Base-by-base conservation (phyloP, 2,329 filamentous ascomycete genomes). In the Cadophora gregata region DNA sequence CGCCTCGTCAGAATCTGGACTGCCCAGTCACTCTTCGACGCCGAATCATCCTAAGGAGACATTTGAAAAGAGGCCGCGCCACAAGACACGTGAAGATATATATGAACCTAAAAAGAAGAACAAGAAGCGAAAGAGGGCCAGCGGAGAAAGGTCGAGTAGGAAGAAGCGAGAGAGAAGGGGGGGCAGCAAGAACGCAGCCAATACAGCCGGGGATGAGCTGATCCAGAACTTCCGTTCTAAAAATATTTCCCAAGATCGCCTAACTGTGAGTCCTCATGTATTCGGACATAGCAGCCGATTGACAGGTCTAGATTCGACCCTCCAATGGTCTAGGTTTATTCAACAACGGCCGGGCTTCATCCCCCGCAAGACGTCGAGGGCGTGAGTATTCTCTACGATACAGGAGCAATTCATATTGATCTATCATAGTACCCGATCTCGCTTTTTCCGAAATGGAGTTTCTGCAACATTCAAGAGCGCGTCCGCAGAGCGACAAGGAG, bases 221-320 rank as follows among this genome's bases (percentile, higher is more conserved):
- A 83, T 88, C 76, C 76, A 81, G 7, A 83, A 83, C 24, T 91
- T 90, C 68, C 78, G 78, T 14, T 88, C 88, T 0, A 76, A 81
- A 3, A 83, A 83, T 61, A 81, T 90, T 50, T 76, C 81, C 12
- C 80, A 81, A 59, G 78, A 81, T n/a, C 81, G 84, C 10, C 77
- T 88, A 62, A 87, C 85, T 19, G 86, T 87, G 74, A 72, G 80
- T 61, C 50, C 24, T 7, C 16, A 1, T 12, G 19, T 19, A 50
- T 16, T 29, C 51, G n/a, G 27, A 8, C 50, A 21, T 42, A 25
- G 24, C 24, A 51, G 14, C 7, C 24, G 7, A 58, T 42, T 31
- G 59, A 66, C 16, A 33, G 6, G 19, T 25, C 42, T 64, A 82
- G 81, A 73, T 81, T 4, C 78, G 75, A 24, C 77, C 78, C 62